Percentiles rank a stretch among this genome's conserved stretches.
Evolutionary conservation across 2,329 filamentous ascomycete species (phyloP).

Genomic region (Epichloe bromicola): DNA sequence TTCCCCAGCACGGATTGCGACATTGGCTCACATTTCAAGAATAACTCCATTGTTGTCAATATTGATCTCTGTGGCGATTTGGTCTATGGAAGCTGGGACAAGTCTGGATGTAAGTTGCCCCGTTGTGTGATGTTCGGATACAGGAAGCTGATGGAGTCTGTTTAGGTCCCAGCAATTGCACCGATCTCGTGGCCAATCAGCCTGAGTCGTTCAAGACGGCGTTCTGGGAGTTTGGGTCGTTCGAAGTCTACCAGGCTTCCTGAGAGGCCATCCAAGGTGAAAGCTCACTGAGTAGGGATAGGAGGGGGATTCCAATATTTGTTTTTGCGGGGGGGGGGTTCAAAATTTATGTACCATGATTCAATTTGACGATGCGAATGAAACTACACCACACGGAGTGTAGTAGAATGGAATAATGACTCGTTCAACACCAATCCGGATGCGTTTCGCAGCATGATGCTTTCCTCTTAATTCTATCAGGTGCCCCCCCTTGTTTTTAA

Average conservation of each 20-base stretch:
- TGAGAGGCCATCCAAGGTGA: not conserved
- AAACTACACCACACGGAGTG: too few species aligned
- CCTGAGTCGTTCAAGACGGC: conserved; percentile 42
- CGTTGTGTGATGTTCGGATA: not conserved
- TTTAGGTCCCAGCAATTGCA: conserved; percentile 40
- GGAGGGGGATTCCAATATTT: too few species aligned
- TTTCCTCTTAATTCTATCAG: not conserved
- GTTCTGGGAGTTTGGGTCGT: conserved; percentile 52
- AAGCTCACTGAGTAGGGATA: too few species aligned
- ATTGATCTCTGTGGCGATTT: conserved; percentile 51
- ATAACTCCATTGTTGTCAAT: conserved; percentile 53
- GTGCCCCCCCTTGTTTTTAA: not conserved
- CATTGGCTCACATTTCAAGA: conserved; percentile 45
- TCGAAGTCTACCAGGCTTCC: conserved; percentile 39
- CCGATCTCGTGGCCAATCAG: conserved; percentile 43
- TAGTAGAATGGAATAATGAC: too few species aligned
- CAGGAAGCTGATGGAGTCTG: not conserved
- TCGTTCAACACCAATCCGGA: too few species aligned
- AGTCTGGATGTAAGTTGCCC: conserved; percentile 28
- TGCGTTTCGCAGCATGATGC: not conserved
- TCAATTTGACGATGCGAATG: too few species aligned
- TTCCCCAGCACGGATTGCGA: conserved; percentile 52
- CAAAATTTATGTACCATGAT: too few species aligned
- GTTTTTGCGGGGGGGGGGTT: too few species aligned
- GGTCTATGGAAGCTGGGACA: conserved; percentile 32